Evolutionary conservation across 371 early-diverging fungal species (phyloP).

Genomic region (Actinomortierella wolfii): DNA sequence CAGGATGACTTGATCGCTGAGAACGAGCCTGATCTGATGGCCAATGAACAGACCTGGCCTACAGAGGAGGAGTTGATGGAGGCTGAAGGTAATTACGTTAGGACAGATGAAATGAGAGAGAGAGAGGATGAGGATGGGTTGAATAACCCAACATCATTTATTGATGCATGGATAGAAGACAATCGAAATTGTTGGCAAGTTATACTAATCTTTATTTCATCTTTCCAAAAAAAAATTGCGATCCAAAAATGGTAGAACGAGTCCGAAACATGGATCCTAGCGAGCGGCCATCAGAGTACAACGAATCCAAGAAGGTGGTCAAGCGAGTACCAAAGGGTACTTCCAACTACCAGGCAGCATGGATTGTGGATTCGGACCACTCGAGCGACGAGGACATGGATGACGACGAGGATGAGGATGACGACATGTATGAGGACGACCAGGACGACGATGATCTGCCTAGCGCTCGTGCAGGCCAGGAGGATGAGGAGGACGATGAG

Average conservation of each 20-base stretch:
- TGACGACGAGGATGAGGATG: conserved; percentile 62
- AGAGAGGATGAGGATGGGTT: background rate
- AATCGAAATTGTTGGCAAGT: background rate
- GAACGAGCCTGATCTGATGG: conserved; percentile 88
- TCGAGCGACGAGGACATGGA: conserved; percentile 63
- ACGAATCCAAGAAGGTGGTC: conserved; percentile 46
- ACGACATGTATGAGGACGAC: conserved; percentile 53
- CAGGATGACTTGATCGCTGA: conserved; percentile 84
- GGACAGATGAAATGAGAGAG: background rate
- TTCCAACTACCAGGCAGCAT: conserved; percentile 95
- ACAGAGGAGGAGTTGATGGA: conserved; percentile 92
- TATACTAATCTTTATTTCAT: background rate
- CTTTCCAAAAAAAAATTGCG: conserved; percentile 19
- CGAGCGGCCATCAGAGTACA: conserved; percentile 41
- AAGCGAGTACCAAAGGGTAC: conserved; percentile 94
- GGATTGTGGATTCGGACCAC: conserved; percentile 87
- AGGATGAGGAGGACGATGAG: conserved; percentile 57
- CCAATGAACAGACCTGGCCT: conserved; percentile 97
- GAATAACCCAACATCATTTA: background rate
- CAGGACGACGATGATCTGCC: conserved; percentile 56
- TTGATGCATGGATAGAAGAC: no score
- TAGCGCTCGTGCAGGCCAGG: conserved; percentile 37
- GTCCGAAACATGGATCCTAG: conserved; percentile 51
- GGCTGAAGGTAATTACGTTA: conserved; percentile 60
- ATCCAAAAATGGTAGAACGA: conserved; percentile 18